Evolutionary conservation across 805 yeast species (phyloP).

Genomic region (Schwanniomyces polymorphus): DNA sequence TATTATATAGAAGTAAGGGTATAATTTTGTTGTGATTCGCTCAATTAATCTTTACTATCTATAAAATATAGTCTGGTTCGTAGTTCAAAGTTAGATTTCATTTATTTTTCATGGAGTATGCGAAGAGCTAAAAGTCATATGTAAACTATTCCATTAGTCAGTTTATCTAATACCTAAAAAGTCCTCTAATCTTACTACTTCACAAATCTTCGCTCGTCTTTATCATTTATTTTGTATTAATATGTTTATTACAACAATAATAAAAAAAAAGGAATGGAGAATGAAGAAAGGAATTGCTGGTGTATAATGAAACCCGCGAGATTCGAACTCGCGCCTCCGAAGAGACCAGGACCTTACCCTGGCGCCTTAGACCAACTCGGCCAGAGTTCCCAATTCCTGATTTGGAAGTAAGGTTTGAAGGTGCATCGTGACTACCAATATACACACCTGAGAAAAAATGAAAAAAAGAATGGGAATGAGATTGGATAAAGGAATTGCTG

Average conservation of each 20-base stretch:
- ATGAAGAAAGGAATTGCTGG: slow-evolving; percentile 33
- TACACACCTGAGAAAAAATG: no score
- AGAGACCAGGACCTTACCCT: slow-evolving; percentile 48
- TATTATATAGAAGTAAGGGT: no score
- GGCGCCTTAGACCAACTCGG: slow-evolving; percentile 48
- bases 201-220: no score
- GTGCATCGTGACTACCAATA: not conserved
- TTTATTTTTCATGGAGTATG: no score
- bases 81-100: slow-evolving; percentile 52
- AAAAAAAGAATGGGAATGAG: slow-evolving; percentile 5
- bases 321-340: slow-evolving; percentile 48
- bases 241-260: no score
- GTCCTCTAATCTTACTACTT: no score
- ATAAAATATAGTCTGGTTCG: not conserved
- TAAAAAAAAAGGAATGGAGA: slow-evolving; percentile 7
- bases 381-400: slow-evolving; percentile 43
- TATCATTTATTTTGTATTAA: no score
- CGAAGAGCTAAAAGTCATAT: no score
- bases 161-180: no score
- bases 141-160: no score
- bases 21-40: no score
- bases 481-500: slow-evolving; percentile 32
- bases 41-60: not conserved
- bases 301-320: slow-evolving; percentile 42
- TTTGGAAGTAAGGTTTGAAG: not conserved